These are phyloP conservation scores for Globisporangium splendens DNA, from an alignment of 352 stramenopile species.

Conservation along the genomic window DNA sequence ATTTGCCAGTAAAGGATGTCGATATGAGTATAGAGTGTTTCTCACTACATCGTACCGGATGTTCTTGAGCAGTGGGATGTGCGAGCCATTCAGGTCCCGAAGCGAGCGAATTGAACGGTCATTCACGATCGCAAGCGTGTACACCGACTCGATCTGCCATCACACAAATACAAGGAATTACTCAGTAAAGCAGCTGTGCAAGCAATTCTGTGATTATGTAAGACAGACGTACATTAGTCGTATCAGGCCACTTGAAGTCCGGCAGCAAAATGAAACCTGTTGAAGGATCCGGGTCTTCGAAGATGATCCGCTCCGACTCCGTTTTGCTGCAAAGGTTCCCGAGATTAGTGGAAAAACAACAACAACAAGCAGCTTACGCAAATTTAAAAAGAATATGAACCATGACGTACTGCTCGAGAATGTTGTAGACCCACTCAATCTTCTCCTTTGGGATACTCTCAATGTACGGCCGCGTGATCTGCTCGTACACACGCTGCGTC, in stretches of 20 bases:
- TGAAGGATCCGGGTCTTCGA: constrained; percentile 56
- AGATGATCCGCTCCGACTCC: constrained; percentile 78
- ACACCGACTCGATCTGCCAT: constrained; percentile 67
- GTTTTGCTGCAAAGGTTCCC: constrained; percentile 44
- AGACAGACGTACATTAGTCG: constrained; percentile 38
- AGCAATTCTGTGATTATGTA: no score
- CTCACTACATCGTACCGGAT: constrained; percentile 52
- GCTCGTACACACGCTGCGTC: constrained; percentile 73
- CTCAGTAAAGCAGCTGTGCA: no score
- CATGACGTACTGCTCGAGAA: constrained; percentile 74
- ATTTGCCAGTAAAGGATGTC: background rate
- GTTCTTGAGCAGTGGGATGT: constrained; percentile 68
- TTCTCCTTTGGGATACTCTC: constrained; percentile 69
- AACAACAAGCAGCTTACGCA: no score
- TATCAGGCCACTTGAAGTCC: constrained; percentile 84
- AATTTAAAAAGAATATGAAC: no score
- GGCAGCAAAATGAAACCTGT: constrained; percentile 78
- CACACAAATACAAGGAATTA: background rate
- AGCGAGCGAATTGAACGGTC: constrained; percentile 70
- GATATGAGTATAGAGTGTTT: background rate
- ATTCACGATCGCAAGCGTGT: constrained; percentile 79
- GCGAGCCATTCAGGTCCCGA: constrained; percentile 59
- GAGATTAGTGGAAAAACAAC: background rate
- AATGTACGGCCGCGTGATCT: constrained; percentile 72
- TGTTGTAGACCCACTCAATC: constrained; percentile 89